Base-by-base conservation (phyloP, 768 basidiomycete genomes). In the Flagelloscypha sp. region DNA sequence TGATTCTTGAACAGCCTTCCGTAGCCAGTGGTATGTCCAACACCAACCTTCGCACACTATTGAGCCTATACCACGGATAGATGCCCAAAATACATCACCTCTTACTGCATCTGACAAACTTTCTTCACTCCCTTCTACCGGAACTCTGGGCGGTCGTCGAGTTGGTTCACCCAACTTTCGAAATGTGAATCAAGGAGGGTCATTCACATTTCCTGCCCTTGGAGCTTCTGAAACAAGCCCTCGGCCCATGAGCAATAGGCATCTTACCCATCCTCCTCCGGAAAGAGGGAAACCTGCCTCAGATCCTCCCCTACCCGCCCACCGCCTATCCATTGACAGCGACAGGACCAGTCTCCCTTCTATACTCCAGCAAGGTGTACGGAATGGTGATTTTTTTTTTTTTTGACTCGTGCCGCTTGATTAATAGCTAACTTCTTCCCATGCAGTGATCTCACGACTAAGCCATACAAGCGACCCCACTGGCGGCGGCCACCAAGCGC, bases 31-130 rank as follows among this genome's bases (percentile, higher is more conserved):
- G n/a, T n/a, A n/a, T n/a, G n/a, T n/a, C n/a, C n/a, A n/a, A n/a
- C n/a, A n/a, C n/a, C n/a, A n/a, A n/a, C n/a, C n/a, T n/a, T n/a
- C n/a, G n/a, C n/a, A n/a, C n/a, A n/a, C n/a, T n/a, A n/a, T n/a
- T n/a, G n/a, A n/a, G n/a, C n/a, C n/a, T n/a, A n/a, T n/a, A n/a
- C n/a, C n/a, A n/a, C n/a, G n/a, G n/a, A n/a, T n/a, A n/a, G n/a
- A n/a, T n/a, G n/a, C n/a, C n/a, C n/a, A n/a, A n/a, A n/a, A n/a
- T n/a, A n/a, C n/a, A n/a, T n/a, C n/a, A n/a, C n/a, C n/a, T n/a
- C n/a, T n/a, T n/a, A 67, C 65, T 5, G 61, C 56, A 13, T 68
- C 66, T 7, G 64, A 68, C 45, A 68, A 68, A 35, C 55, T 68
- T 12, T 61, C 63, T n/a, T 64, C 60, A 12, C 52, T 68, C 7